phyloP scores from a whole-genome alignment of 1,139 yeast genomes.

The Scheffersomyces cryptocercus region DNA sequence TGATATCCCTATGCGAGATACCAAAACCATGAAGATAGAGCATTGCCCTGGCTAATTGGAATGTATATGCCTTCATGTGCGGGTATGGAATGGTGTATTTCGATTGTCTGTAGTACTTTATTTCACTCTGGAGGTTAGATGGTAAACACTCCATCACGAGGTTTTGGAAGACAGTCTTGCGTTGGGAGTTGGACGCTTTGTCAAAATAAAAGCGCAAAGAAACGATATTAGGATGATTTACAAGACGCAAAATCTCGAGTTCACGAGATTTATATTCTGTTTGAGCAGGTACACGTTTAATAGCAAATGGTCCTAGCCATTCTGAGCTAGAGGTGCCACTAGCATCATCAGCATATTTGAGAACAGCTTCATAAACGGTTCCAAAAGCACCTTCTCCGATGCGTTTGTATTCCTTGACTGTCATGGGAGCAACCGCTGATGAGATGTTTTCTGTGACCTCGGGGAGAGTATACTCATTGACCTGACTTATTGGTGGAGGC shows the following conservation, averaged over 20 bases:
- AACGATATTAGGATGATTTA: conserved; percentile 78
- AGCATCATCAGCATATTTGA: conserved; percentile 31
- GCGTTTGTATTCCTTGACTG: conserved; percentile 66
- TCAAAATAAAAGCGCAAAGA: conserved; percentile 66
- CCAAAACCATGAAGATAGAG: conserved; percentile 77
- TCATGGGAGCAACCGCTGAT: conserved; percentile 57
- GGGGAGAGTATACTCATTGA: conserved; percentile 34
- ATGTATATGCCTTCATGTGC: conserved; percentile 76
- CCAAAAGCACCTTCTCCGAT: conserved; percentile 89
- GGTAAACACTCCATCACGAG: conserved; percentile 85
- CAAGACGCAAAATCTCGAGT: conserved; percentile 68
- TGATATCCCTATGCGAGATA: conserved; percentile 79
- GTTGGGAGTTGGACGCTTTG: conserved; percentile 54
- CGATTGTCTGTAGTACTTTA: conserved; percentile 64
- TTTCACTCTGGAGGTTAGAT: conserved; percentile 74
- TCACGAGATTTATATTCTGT: conserved; percentile 83
- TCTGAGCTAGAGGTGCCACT: conserved; percentile 14
- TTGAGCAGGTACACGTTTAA: conserved; percentile 81
- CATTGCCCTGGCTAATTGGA: conserved; percentile 81
- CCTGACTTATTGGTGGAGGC: conserved; percentile 5
- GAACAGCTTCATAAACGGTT: conserved; percentile 74
- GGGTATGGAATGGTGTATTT: conserved; percentile 68
- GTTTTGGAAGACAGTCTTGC: conserved; percentile 70
- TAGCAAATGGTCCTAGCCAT: conserved; percentile 81
- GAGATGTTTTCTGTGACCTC: conserved; percentile 67